phyloP scores from a whole-genome alignment of 352 stramenopile genomes.

The Peronospora destructor region DNA sequence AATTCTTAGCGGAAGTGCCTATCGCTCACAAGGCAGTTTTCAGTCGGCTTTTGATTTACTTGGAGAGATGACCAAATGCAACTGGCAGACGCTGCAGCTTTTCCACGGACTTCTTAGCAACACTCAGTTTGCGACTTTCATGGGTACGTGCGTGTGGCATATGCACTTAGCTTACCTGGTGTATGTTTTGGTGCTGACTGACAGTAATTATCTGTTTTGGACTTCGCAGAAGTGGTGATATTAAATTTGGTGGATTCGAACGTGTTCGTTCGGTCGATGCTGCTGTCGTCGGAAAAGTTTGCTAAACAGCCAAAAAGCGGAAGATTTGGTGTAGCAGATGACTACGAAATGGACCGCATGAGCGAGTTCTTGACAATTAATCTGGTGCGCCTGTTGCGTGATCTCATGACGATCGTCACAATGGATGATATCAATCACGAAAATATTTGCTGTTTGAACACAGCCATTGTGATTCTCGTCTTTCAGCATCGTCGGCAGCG shows the following conservation, averaged over 20 bases:
- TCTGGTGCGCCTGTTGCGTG: conserved; percentile 84
- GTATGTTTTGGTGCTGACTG: conserved; percentile 3
- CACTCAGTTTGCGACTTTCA: conserved; percentile 86
- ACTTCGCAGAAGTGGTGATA: conserved; percentile 77
- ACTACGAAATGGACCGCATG: conserved; percentile 73
- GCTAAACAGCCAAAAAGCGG: conserved; percentile 30
- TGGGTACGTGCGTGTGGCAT: conserved; percentile 45
- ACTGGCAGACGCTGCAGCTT: conserved; percentile 83
- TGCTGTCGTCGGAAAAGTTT: conserved; percentile 77
- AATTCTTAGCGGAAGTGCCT: conserved; percentile 71
- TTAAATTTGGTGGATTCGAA: conserved; percentile 95
- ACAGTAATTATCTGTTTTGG: conserved; percentile 9
- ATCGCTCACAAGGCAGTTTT: conserved; percentile 87
- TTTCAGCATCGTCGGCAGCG: conserved; percentile 88
- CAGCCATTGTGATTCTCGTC: conserved; percentile 91
- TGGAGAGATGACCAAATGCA: conserved; percentile 93
- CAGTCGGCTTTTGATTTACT: conserved; percentile 95
- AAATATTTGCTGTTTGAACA: conserved; percentile 98
- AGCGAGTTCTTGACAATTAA: conserved; percentile 86
- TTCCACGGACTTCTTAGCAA: conserved; percentile 85
- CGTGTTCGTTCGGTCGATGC: conserved; percentile 92
- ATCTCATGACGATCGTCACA: conserved; percentile 93
- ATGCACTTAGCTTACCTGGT: neutral
- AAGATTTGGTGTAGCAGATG: conserved; percentile 38
- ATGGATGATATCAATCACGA: conserved; percentile 94